Percentiles rank a stretch among this genome's conserved stretches.
phyloP scores from a whole-genome alignment of 2,329 filamentous ascomycete genomes.

The Seiridium cupressi region DNA sequence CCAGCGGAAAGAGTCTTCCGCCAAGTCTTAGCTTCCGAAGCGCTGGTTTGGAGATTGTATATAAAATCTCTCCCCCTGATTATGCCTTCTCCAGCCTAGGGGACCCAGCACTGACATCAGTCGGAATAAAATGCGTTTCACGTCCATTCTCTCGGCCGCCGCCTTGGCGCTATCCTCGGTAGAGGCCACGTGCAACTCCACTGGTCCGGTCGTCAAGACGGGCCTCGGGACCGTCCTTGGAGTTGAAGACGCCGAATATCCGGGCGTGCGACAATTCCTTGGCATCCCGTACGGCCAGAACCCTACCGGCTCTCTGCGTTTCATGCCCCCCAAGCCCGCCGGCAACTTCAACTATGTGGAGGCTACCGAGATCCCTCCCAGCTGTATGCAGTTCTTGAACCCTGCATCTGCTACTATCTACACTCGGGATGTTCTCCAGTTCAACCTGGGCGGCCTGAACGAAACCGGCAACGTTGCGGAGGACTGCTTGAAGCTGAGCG shows the following conservation, averaged over 20 bases:
- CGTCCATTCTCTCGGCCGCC: no score
- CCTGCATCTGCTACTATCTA: neutral
- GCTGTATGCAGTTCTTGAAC: neutral
- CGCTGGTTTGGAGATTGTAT: no score
- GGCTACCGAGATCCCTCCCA: neutral
- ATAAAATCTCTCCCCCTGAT: no score
- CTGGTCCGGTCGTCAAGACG: no score
- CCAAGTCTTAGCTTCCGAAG: no score
- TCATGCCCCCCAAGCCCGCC: slow-evolving; percentile 9
- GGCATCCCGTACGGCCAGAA: slow-evolving; percentile 14
- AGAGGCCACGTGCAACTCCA: no score
- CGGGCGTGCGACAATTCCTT: neutral
- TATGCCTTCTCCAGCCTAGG: no score
- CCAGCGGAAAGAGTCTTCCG: no score
- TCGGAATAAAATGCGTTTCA: no score
- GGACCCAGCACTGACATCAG: no score
- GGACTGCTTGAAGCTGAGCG: slow-evolving; percentile 14
- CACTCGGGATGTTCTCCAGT: neutral
- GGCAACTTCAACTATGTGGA: neutral
- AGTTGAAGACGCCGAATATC: neutral
- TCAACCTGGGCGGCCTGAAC: neutral
- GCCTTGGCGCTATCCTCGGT: no score
- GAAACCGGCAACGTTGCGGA: slow-evolving; percentile 1
- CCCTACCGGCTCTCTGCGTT: slow-evolving; percentile 12
- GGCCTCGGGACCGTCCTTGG: no score